Base-by-base conservation (phyloP, 2,329 filamentous ascomycete genomes). In the Xylariaceae sp. region DNA sequence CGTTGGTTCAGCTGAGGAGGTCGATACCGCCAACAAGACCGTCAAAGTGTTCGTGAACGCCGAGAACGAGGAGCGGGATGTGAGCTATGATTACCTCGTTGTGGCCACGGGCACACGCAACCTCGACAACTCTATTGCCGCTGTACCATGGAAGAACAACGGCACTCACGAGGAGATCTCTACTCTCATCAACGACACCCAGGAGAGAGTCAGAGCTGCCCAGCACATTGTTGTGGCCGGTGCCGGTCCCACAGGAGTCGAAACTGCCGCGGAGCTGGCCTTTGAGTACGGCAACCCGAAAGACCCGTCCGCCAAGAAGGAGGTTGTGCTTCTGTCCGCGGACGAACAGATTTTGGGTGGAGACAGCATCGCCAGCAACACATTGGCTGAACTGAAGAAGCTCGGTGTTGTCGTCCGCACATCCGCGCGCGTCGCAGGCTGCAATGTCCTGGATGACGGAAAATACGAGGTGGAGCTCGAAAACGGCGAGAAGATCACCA, bases 11-110 rank as follows among this genome's bases (percentile, higher is more conserved):
- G 82, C 78, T 23, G 74, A 75, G 45, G 67, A 65, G 44, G 70
- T 80, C 58, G 74, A 80, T 60, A 59, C 73, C 2, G 54, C 70
- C 13, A 69, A 71, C 52, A 76, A 77, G 62, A 75, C 75, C 7
- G 75, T 82, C 55, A 72, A 74, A n/a, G 74, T 83, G 17, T 56
- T 66, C 13, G 64, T 70, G 15, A 57, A 66, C 1, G 64, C 65
- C n/a, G 72, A 72, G 39, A 68, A 60, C 39, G 62, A 58, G 34
- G 63, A 70, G 57, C 71, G 72, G 44, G 66, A 67, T 11, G 54
- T 82, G 10, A 55, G 67, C 53, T 86, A 85, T 68, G 80, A 83
- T 70, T 80, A 84, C 63, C 77, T 86, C 51, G 79, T 86, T 48
- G 69, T 86, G 47, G 82, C 82, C 13, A 85, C 82, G 0, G 83